phyloP scores from a whole-genome alignment of 2,329 filamentous ascomycete species.

The Xylaria hypoxylon region DNA sequence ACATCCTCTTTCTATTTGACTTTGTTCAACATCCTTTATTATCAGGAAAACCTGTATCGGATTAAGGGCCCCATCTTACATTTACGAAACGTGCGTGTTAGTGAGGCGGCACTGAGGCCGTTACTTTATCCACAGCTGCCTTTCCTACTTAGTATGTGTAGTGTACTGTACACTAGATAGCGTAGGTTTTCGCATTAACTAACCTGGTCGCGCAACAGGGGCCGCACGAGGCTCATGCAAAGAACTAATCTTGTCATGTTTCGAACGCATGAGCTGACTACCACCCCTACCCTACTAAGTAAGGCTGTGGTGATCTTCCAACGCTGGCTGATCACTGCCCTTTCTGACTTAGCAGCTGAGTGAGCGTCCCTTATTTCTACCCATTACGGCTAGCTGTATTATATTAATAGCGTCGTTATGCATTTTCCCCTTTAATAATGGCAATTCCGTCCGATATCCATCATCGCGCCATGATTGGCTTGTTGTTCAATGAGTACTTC shows the following conservation, averaged over 20 bases:
- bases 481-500: slow-evolving; percentile 19
- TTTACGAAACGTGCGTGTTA: slow-evolving; percentile 8
- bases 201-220: slow-evolving; percentile 24
- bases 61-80: slow-evolving; percentile 5
- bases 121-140: no score
- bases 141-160: neutral
- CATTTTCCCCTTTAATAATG: slow-evolving; percentile 2
- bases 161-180: neutral
- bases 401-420: slow-evolving; percentile 17
- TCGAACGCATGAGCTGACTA: slow-evolving; percentile 34
- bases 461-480: slow-evolving; percentile 20
- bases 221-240: slow-evolving; percentile 33
- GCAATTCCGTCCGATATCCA: slow-evolving; percentile 7
- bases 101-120: no score
- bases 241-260: slow-evolving; percentile 28
- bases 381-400: slow-evolving; percentile 23
- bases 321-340: slow-evolving; percentile 24
- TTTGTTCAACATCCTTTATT: no score
- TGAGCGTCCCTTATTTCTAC: slow-evolving; percentile 6
- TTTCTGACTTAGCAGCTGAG: slow-evolving; percentile 31
- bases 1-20: neutral
- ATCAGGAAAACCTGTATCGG: neutral
- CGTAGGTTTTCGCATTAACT: no score
- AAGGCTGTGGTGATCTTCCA: slow-evolving; percentile 24
- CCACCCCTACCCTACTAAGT: slow-evolving; percentile 19